Conservation (phyloP, 202 grass and related monocot species). For the Setaria italica region DNA sequence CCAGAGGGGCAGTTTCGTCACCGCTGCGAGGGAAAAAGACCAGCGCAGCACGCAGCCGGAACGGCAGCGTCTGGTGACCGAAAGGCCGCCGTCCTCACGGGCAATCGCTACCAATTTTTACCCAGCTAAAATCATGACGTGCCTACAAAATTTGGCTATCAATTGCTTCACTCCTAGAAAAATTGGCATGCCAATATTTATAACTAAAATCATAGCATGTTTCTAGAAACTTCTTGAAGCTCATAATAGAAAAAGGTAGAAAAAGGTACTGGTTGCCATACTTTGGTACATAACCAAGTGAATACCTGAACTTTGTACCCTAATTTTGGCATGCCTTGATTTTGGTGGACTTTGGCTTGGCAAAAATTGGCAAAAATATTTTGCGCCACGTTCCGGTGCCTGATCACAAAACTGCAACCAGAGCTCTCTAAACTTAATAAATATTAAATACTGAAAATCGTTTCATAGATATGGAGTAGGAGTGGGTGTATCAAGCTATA, state of each 20-base stretch:
- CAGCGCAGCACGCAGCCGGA: slow-evolving; percentile 30
- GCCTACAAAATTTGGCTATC: too few relatives aligned
- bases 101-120: background rate
- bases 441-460: background rate
- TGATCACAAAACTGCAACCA: background rate
- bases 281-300: too few relatives aligned
- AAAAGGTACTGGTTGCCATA: too few relatives aligned
- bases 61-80: slow-evolving; percentile 17
- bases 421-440: background rate
- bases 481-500: background rate
- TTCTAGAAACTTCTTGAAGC: too few relatives aligned
- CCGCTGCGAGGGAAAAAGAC: background rate
- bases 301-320: too few relatives aligned
- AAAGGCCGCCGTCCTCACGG: slow-evolving; percentile 50
- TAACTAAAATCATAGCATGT: too few relatives aligned
- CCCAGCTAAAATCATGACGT: too few relatives aligned
- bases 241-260: too few relatives aligned
- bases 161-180: too few relatives aligned
- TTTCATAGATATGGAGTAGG: background rate
- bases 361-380: slow-evolving; percentile 1
- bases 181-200: too few relatives aligned
- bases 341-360: too few relatives aligned
- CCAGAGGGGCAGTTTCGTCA: slow-evolving; percentile 59
- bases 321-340: too few relatives aligned
- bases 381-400: background rate